Evolutionary conservation across 2,329 filamentous ascomycete genomes (phyloP).

Genomic region (Aspergillus sojae): DNA sequence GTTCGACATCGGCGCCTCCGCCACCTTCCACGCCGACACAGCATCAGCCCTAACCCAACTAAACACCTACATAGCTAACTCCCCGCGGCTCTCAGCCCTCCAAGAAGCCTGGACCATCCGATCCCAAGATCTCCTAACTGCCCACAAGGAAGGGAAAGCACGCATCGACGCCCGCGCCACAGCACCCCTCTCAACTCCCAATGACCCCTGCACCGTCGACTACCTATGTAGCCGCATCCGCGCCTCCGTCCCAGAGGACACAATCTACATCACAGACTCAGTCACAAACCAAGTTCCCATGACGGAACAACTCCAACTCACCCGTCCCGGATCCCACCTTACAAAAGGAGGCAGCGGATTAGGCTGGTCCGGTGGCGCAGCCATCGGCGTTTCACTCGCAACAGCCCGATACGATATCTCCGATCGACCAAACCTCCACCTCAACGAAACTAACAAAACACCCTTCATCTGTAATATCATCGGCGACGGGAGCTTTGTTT

Average conservation of each 20-base stretch:
- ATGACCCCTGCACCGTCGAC: slow-evolving; percentile 8
- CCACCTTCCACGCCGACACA: slow-evolving; percentile 12
- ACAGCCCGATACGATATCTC: slow-evolving; percentile 18
- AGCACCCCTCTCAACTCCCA: background rate
- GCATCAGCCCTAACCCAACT: slow-evolving; percentile 7
- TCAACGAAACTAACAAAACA: background rate
- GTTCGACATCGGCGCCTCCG: slow-evolving; percentile 13
- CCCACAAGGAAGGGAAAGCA: background rate
- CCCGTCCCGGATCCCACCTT: slow-evolving; percentile 49
- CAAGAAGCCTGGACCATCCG: background rate
- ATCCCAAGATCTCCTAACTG: background rate
- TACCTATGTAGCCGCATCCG: slow-evolving; percentile 12
- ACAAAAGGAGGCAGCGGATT: slow-evolving; percentile 73
- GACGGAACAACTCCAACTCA: slow-evolving; percentile 11
- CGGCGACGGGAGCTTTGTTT: slow-evolving; percentile 67
- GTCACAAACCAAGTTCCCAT: slow-evolving; percentile 15
- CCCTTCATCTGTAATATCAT: slow-evolving; percentile 39
- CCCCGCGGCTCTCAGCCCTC: background rate
- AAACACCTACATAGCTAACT: slow-evolving; percentile 7
- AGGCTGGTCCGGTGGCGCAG: slow-evolving; percentile 75
- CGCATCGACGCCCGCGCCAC: slow-evolving; percentile 5
- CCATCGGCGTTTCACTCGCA: slow-evolving; percentile 74
- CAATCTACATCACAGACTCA: slow-evolving; percentile 12
- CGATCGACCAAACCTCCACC: background rate
- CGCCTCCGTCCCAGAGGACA: slow-evolving; percentile 3